Conservation (phyloP, 805 yeast genomes). For the Candida adriatica region DNA sequence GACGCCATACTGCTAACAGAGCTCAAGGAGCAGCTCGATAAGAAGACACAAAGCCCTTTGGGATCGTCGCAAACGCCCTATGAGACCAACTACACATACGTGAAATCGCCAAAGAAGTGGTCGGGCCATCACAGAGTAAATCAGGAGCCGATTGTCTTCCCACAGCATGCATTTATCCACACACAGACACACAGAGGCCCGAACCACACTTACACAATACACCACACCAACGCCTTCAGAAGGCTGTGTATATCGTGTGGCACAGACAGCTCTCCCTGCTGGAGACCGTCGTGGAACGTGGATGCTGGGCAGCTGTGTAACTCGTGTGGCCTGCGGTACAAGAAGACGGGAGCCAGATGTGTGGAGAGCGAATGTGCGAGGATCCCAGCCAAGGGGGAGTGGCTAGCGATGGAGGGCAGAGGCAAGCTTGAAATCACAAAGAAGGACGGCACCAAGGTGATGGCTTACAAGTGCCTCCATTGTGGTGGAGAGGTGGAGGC, state of each 20-base stretch:
- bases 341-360: constrained; percentile 91
- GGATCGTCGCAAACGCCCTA: not conserved
- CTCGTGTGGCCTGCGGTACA: constrained; percentile 91
- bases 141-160: constrained; percentile 11
- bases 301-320: constrained; percentile 93
- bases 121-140: constrained; percentile 13
- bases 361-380: constrained; percentile 66
- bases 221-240: constrained; percentile 21
- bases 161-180: constrained; percentile 19
- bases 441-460: constrained; percentile 21
- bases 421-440: constrained; percentile 37
- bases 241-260: constrained; percentile 88
- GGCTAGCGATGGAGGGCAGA: constrained; percentile 78
- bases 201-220: constrained; percentile 24
- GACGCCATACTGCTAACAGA: constrained; percentile 23
- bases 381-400: constrained; percentile 95
- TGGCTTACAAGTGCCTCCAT: constrained; percentile 47
- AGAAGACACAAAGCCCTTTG: constrained; percentile 14
- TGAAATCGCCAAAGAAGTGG: constrained; percentile 9
- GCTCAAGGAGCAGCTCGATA: constrained; percentile 20
- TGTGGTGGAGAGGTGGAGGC: constrained; percentile 53
- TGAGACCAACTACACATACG: not conserved
- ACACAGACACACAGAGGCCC: constrained; percentile 23
- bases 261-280: constrained; percentile 88
- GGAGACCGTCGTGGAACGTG: constrained; percentile 96